Evolutionary conservation across 345 rosid species (phyloP).

Genomic region (Salix udensis): DNA sequence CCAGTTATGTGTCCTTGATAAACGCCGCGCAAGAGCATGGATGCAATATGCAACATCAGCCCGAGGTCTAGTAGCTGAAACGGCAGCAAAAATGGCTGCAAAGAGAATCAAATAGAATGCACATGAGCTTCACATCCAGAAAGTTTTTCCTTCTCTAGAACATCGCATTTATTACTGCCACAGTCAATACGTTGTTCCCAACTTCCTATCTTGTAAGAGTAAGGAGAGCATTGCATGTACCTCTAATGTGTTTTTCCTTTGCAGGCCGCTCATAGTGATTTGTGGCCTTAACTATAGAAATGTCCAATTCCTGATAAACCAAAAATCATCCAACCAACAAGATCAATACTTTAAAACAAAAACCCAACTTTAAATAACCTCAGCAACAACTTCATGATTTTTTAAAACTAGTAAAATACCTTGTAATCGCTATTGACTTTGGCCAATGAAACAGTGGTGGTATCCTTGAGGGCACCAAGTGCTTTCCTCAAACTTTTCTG

Average conservation of each 20-base stretch:
- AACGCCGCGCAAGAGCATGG: slow-evolving; percentile 81
- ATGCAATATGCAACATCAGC: slow-evolving; percentile 99
- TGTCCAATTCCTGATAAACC: slow-evolving; percentile 75
- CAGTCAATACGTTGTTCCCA: not conserved
- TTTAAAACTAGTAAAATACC: slow-evolving; percentile 36
- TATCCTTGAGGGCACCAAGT: slow-evolving; percentile 91
- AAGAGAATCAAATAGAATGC: slow-evolving; percentile 4
- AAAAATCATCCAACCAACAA: slow-evolving; percentile 6
- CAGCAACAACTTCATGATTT: not conserved
- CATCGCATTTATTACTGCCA: not conserved
- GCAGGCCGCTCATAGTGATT: slow-evolving; percentile 94
- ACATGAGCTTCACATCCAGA: slow-evolving; percentile 3
- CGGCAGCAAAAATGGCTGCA: slow-evolving; percentile 86
- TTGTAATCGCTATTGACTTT: slow-evolving; percentile 95
- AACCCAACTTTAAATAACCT: not conserved
- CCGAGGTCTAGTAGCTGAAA: slow-evolving; percentile 95
- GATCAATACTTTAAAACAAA: slow-evolving; percentile 2
- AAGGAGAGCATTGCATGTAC: slow-evolving; percentile 28
- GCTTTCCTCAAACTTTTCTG: slow-evolving; percentile 92
- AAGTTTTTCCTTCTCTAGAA: not conserved
- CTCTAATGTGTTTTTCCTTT: slow-evolving; percentile 79
- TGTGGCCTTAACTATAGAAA: slow-evolving; percentile 92
- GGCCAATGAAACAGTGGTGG: slow-evolving; percentile 96
- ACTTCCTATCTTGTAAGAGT: not conserved
- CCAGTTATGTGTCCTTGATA: slow-evolving; percentile 93